These are phyloP conservation scores for Aphanocladium album DNA, from an alignment of 2,329 filamentous ascomycete species.

Conservation along the genomic window DNA sequence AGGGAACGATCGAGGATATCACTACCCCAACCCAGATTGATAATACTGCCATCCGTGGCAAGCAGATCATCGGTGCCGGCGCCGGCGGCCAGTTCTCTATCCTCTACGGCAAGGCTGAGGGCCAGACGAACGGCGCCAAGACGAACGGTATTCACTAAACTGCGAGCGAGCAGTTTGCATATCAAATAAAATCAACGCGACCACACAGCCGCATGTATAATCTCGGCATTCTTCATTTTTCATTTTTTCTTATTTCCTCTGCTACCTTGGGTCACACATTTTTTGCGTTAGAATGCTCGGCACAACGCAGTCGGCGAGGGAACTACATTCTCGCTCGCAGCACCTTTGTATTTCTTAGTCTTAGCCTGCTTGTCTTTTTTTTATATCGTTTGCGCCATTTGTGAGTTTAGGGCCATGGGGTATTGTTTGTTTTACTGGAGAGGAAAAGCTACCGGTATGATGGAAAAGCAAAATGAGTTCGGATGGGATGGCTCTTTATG, in stretches of 20 bases:
- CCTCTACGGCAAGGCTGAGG: slow-evolving; percentile 42
- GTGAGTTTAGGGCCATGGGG: neutral
- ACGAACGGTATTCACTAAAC: slow-evolving; percentile 24
- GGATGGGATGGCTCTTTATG: slow-evolving; percentile 2
- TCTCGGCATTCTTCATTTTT: slow-evolving; percentile 3
- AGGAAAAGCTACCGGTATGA: neutral
- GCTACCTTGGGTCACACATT: neutral
- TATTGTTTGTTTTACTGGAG: neutral
- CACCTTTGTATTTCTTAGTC: neutral
- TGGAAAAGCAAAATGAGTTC: neutral
- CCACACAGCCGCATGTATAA: slow-evolving; percentile 3
- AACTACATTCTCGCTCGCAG: neutral
- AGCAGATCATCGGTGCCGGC: slow-evolving; percentile 71
- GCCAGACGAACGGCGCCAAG: slow-evolving; percentile 19
- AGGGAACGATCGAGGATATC: slow-evolving; percentile 73
- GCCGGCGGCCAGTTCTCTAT: slow-evolving; percentile 83
- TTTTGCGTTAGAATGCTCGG: neutral
- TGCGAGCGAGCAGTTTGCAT: neutral
- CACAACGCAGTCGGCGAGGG: neutral
- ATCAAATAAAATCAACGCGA: neutral
- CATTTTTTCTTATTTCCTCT: neutral
- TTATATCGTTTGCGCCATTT: neutral
- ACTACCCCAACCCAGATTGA: slow-evolving; percentile 73
- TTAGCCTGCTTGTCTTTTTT: neutral
- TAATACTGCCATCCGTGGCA: slow-evolving; percentile 74